Percentiles rank a stretch among this genome's conserved stretches.
phyloP scores from a whole-genome alignment of 352 stramenopile genomes.

The Pythium aphanidermatum region DNA sequence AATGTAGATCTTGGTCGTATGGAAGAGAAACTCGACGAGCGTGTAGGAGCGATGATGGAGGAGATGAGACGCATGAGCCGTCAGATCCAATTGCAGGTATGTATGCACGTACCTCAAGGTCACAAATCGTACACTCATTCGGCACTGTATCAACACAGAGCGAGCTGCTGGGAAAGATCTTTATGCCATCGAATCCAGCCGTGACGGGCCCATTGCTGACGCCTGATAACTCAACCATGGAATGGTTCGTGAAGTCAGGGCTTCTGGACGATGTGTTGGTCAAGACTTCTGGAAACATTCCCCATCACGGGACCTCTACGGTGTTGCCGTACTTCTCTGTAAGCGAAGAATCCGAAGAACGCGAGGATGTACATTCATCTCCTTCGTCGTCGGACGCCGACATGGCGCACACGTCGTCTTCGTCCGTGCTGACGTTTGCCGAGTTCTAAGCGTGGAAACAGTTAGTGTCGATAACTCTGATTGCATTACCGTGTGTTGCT shows the following conservation, averaged over 20 bases:
- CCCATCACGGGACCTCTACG: constrained; percentile 6
- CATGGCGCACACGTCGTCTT: constrained; percentile 25
- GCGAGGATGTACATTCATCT: constrained; percentile 19
- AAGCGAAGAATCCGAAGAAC: constrained; percentile 37
- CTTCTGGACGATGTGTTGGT: constrained; percentile 29
- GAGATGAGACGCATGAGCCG: constrained; percentile 53
- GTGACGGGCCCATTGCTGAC: constrained; percentile 13
- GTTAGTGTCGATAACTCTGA: background rate
- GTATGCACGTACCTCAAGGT: too few relatives aligned
- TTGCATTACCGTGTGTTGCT: background rate
- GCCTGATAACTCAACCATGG: constrained; percentile 35
- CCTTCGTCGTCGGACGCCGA: constrained; percentile 28
- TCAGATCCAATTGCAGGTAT: constrained; percentile 59
- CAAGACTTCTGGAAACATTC: constrained; percentile 1
- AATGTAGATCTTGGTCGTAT: constrained; percentile 48
- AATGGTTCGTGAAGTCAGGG: constrained; percentile 60
- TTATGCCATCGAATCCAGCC: constrained; percentile 21
- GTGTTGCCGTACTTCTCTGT: constrained; percentile 45
- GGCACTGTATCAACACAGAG: too few relatives aligned
- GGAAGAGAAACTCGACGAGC: constrained; percentile 51
- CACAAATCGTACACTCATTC: too few relatives aligned
- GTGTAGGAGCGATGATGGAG: constrained; percentile 42
- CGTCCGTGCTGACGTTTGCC: constrained; percentile 25
- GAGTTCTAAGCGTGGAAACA: too few relatives aligned
- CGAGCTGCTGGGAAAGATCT: constrained; percentile 38